These are phyloP conservation scores for Middelhovenomyces tepae DNA, from an alignment of 805 yeast species.

Conservation along the genomic window DNA sequence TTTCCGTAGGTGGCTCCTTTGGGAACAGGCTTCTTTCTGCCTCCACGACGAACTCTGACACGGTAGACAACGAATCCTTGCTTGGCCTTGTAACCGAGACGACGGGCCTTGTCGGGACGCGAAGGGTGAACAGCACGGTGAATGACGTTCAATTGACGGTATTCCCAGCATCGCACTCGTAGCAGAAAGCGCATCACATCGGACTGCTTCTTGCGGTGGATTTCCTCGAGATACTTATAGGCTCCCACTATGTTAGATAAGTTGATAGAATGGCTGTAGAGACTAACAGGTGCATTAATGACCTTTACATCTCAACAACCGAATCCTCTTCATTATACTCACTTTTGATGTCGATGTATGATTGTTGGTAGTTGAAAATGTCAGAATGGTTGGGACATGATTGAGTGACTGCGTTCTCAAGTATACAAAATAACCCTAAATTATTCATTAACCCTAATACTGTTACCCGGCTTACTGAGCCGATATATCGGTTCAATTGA, in stretches of 20 bases:
- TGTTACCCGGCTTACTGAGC: too few relatives aligned
- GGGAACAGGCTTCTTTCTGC: constrained; percentile 99
- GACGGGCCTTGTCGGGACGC: constrained; percentile 99
- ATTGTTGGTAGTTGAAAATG: too few relatives aligned
- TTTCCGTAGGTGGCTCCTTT: constrained; percentile 99
- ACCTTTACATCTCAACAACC: too few relatives aligned
- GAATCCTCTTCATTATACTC: too few relatives aligned
- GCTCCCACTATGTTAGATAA: constrained; percentile 74
- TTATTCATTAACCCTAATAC: too few relatives aligned
- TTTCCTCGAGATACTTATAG: constrained; percentile 98
- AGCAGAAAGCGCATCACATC: constrained; percentile 97
- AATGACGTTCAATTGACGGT: constrained; percentile 97
- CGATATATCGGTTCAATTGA: too few relatives aligned
- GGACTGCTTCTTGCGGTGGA: constrained; percentile 99
- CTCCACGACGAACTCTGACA: constrained; percentile 99
- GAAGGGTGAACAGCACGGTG: constrained; percentile 99
- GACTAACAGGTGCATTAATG: too few relatives aligned
- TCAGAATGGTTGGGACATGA: too few relatives aligned
- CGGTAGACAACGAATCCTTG: constrained; percentile 99
- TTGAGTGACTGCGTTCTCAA: too few relatives aligned
- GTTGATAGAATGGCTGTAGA: background rate
- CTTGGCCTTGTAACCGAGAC: constrained; percentile 99
- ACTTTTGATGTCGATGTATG: too few relatives aligned
- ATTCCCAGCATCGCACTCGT: constrained; percentile 99
- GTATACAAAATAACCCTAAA: too few relatives aligned